Base-by-base conservation (phyloP, 1,284 basidiomycete species). In the Ganoderma meredithae region DNA sequence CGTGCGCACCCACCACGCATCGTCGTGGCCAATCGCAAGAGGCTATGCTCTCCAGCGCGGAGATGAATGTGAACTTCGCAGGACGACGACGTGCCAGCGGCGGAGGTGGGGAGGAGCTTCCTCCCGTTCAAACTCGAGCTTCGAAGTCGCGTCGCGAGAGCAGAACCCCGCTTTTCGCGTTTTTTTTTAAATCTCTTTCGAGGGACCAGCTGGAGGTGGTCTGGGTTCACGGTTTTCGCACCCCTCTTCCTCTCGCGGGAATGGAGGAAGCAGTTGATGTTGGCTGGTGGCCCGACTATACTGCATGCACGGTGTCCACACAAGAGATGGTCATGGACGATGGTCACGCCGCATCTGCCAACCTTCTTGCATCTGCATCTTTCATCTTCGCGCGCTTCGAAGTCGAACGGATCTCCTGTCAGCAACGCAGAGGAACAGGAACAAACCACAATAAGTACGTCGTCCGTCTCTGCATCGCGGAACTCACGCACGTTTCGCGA, bases 91-190 rank as follows among this genome's bases (percentile, higher is more conserved):
- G 25, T 55, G 53, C 27, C 27, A 3, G 27, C 6, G 36, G 36
- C 27, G 31, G 55, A 58, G 55, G 17, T 22, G 55, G 55, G 55
- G 8, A 25, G 47, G 47, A 49, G 3, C 36, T 36, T 36, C 36
- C 47, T 49, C 33, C 19, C 8, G 33, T 58, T n/a, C 31, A 8
- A 12, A n/a, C n/a, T n/a, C n/a, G n/a, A n/a, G 7, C 36, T 9
- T 36, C 36, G 36, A 6, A 3, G 55, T 58, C 55, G 55, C 55
- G 55, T 58, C 33, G 39, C 55, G 33, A n/a, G 36, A 19, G 15
- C 55, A 58, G 55, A 36, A 58, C 33, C 33, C 55, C 55, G 33
- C 19, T 58, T 58, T 56, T 15, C 19, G n/a, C n/a, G n/a, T n/a
- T 19, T 31, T 36, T 8, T 36, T 36, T 36, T 8, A 4, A 3